Base-by-base conservation (phyloP, 169 alveolate genomes). In the Cryptosporidium ubiquitum region DNA sequence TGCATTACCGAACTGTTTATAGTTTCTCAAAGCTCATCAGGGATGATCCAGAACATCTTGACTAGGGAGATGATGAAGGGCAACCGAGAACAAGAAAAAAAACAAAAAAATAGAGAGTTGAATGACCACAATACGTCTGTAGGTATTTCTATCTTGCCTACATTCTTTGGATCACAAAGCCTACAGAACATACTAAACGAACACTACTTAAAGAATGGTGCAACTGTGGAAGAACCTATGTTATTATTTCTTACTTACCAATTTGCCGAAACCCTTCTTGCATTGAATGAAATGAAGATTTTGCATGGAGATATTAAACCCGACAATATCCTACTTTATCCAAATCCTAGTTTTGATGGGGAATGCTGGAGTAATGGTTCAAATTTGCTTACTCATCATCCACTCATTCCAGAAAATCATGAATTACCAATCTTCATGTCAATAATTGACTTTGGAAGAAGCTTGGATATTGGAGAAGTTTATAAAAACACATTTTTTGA, bases 241-340 rank as follows among this genome's bases (percentile, higher is more conserved):
- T 37, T 79, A 16, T 26, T 79, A 60, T 79, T 79, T 79, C 55
- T 79, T 12, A 26, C 64, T 12, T 79, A 37, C 37, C 89, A 79
- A 52, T 61, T 79, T 58, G 33, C 68, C 16, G 79, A 79, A 14
- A 66, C 68, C 29, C 61, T 79, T 5, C 61, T 79, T 1, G 73
- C 69, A 7, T 79, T 79, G 18, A 39, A 79, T 79, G 89, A 79
- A 14, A 61, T 79, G 89, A 79, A 61, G 16, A 40, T 79, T 2
- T 58, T 79, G 18, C 89, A 79, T 40, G 89, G 89, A n/a, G 89
- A 79, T 58, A 61, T 79, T 29, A 79, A 79, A 47, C 89, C 89
- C 4, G 89, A 79, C 68, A 79, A 79, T 23, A 79, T 79, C 7
- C 31, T 79, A 20, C 66, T 79, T 18, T 79, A 79, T 79, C 89